These are phyloP conservation scores for Apophysomyces sp. DNA, from an alignment of 371 early-diverging fungal species.

Conservation along the genomic window DNA sequence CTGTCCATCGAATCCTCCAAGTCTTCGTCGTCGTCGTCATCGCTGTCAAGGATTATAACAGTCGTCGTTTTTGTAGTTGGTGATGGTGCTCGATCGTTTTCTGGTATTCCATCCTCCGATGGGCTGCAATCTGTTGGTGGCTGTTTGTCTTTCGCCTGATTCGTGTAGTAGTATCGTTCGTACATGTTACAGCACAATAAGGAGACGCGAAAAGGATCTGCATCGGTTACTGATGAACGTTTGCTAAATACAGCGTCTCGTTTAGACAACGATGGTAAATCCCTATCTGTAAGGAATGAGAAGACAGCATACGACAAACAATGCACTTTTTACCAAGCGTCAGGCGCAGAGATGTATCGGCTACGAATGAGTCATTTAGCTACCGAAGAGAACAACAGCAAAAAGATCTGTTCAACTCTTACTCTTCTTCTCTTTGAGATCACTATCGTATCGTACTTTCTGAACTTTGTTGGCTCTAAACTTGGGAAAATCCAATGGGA, in stretches of 20 bases:
- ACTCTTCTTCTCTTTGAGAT: neutral
- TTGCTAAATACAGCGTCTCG: neutral
- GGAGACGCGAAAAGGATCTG: neutral
- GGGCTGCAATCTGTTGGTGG: neutral
- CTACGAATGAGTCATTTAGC: neutral
- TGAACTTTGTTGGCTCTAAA: neutral
- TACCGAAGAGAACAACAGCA: neutral
- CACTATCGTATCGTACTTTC: neutral
- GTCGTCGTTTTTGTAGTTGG: no score
- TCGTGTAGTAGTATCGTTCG: neutral
- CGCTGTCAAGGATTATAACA: neutral
- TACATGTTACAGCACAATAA: neutral
- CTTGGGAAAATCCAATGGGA: neutral
- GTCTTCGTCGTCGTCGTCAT: neutral
- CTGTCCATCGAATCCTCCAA: conserved; percentile 1
- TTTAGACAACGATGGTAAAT: neutral
- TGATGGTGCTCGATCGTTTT: neutral
- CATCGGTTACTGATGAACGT: neutral
- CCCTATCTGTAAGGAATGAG: neutral
- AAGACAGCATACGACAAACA: neutral
- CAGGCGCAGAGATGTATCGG: neutral
- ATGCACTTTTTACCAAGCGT: neutral
- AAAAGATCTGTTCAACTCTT: neutral
- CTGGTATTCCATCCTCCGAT: neutral
- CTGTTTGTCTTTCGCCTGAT: neutral